phyloP scores from a whole-genome alignment of 768 basidiomycete species.

The Tephrocybe sp. region DNA sequence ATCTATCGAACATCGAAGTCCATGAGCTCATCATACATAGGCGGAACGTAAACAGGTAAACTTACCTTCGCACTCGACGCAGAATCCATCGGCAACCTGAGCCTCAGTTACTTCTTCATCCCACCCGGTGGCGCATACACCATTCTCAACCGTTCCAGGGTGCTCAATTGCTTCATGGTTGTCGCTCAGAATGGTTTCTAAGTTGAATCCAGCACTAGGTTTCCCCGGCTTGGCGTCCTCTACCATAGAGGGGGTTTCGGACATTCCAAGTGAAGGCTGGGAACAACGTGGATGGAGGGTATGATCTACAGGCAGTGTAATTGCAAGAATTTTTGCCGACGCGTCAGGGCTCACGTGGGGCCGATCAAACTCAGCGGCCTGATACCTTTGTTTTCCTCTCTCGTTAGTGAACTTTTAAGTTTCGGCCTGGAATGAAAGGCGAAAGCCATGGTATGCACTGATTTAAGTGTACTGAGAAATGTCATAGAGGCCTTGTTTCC shows the following conservation, averaged over 20 bases:
- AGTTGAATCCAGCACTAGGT: constrained; percentile 41
- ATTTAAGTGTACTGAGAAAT: too few relatives aligned
- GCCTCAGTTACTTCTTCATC: constrained; percentile 58
- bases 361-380: background rate
- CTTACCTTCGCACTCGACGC: constrained; percentile 85
- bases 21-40: background rate
- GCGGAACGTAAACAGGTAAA: background rate
- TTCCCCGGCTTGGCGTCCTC: constrained; percentile 9
- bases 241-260: constrained; percentile 3
- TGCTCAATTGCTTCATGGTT: constrained; percentile 64
- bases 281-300: constrained; percentile 7
- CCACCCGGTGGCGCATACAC: constrained; percentile 50
- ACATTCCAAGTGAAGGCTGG: constrained; percentile 6
- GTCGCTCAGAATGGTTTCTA: constrained; percentile 67
- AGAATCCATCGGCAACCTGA: constrained; percentile 59
- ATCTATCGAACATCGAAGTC: constrained; percentile 41
- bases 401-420: too few relatives aligned
- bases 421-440: too few relatives aligned
- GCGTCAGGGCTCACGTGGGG: constrained; percentile 14
- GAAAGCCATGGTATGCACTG: too few relatives aligned
- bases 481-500: too few relatives aligned
- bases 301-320: background rate
- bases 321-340: constrained; percentile 7
- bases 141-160: constrained; percentile 32
- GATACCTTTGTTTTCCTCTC: too few relatives aligned